Conservation (phyloP, 805 yeast species). For the Metschnikowia kunwiensis region DNA sequence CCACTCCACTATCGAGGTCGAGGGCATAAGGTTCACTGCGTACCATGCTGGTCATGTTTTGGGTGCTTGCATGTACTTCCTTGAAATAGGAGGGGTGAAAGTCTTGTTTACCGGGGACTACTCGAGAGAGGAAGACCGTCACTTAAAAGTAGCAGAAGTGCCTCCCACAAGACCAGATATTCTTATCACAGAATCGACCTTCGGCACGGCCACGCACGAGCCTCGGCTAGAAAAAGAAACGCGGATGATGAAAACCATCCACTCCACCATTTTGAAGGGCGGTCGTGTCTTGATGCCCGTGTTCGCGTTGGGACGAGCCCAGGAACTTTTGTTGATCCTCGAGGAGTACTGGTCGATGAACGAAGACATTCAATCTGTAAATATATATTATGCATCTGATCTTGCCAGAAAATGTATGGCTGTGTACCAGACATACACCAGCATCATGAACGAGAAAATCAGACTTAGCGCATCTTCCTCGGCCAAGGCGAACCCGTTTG, state of each 20-base stretch:
- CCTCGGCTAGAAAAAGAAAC: slow-evolving; percentile 84
- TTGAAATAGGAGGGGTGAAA: slow-evolving; percentile 90
- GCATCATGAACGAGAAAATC: slow-evolving; percentile 94
- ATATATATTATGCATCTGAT: slow-evolving; percentile 86
- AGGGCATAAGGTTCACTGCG: slow-evolving; percentile 93
- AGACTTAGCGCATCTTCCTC: slow-evolving; percentile 50
- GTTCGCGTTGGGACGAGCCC: slow-evolving; percentile 96
- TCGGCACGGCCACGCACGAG: slow-evolving; percentile 96
- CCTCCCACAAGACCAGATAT: slow-evolving; percentile 87
- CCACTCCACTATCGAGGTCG: slow-evolving; percentile 92
- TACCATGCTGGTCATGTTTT: slow-evolving; percentile 99
- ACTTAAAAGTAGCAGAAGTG: slow-evolving; percentile 90
- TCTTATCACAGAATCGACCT: slow-evolving; percentile 90
- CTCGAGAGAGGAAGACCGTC: slow-evolving; percentile 94
- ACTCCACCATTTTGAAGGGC: slow-evolving; percentile 78
- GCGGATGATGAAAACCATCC: slow-evolving; percentile 76
- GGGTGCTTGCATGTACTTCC: slow-evolving; percentile 97
- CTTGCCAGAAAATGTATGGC: slow-evolving; percentile 96
- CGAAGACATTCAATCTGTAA: slow-evolving; percentile 75
- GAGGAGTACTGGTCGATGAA: slow-evolving; percentile 94
- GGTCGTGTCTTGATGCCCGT: slow-evolving; percentile 93
- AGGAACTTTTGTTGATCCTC: slow-evolving; percentile 80
- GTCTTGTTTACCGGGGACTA: slow-evolving; percentile 94
- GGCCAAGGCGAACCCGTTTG: slow-evolving; percentile 69
- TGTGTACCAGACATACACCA: slow-evolving; percentile 92